Evolutionary conservation across 306 rosid genomes (phyloP).

Genomic region (Acacia melanoxylon): DNA sequence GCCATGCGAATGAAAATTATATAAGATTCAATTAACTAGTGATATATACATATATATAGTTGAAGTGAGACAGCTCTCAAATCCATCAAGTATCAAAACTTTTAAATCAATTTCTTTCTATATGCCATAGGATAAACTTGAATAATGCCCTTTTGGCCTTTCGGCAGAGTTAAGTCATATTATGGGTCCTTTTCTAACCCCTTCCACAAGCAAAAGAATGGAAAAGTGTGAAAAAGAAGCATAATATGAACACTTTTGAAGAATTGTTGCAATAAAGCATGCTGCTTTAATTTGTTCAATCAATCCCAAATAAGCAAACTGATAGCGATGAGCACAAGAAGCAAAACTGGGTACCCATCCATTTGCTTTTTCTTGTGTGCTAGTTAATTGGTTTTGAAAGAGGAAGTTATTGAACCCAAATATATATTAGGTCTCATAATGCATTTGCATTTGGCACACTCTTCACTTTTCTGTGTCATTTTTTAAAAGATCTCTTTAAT

Average conservation of each 20-base stretch:
- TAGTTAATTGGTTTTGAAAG: not conserved
- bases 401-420: not conserved
- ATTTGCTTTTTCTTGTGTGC: not conserved
- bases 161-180: slow-evolving; percentile 33
- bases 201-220: slow-evolving; percentile 12
- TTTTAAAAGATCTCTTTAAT: not conserved
- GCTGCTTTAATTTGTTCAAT: not conserved
- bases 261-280: not conserved
- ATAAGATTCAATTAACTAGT: slow-evolving; percentile 8
- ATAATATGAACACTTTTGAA: not conserved
- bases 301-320: not conserved
- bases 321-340: not conserved
- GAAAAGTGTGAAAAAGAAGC: not conserved
- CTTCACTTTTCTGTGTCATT: not conserved
- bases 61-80: slow-evolving; percentile 30
- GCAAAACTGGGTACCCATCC: not conserved
- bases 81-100: slow-evolving; percentile 21
- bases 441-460: not conserved
- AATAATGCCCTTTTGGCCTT: slow-evolving; percentile 19
- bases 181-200: slow-evolving; percentile 15
- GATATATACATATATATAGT: not conserved
- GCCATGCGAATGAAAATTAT: not conserved
- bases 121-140: slow-evolving; percentile 16
- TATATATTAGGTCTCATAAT: not conserved
- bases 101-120: slow-evolving; percentile 1